Evolutionary conservation across 208 protist genomes (phyloP), one percentile per base, ranked within the genome.

Genomic region (Leishmania tarentolae): DNA sequence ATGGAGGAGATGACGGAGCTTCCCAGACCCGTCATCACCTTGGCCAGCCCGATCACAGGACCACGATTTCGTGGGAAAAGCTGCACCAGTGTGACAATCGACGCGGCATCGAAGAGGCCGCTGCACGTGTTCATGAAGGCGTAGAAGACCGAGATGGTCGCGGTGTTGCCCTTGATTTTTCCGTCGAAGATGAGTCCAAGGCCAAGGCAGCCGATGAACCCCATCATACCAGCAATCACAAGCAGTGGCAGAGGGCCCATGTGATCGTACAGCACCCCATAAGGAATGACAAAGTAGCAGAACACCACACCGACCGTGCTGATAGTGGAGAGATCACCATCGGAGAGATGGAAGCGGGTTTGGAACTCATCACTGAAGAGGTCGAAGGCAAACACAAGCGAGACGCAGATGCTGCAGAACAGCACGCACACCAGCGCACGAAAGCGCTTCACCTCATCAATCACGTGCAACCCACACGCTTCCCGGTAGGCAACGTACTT

Each of bases 1-100:
- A 94, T 85, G 69, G 87, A 87, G 46, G 91, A 80, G 50, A 94
- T 79, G n/a, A 91, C 89, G 71, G 91, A 93, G 81, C 89, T 90
- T 66, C 91, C 91, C 37, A 94, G 91, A 53, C 89, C 86, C 11
- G 89, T 94, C 88, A 94, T 91, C 73, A 92, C 87, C 85, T 93
- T 94, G 52, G 88, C 85, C 37, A 94, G 78, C 11, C 81, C 88
- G n/a, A 94, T 79, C 52, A 94, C 87, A 19, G 86, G 88, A 56
- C 91, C 91, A 24, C 88, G 91, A 82, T 94, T 94, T 71, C 91
- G 91, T n/a, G 91, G 88, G 79, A 94, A 94, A 28, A 83, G 79
- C 70, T 92, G 83, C 40, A 81, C 84, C 35, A 94, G 76, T 7
- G 91, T 92, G 63, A 91, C 85, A 79, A 94, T 90, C 46, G 82